Conservation (phyloP, 2,329 filamentous ascomycete genomes). For the Talaromyces marneffei region DNA sequence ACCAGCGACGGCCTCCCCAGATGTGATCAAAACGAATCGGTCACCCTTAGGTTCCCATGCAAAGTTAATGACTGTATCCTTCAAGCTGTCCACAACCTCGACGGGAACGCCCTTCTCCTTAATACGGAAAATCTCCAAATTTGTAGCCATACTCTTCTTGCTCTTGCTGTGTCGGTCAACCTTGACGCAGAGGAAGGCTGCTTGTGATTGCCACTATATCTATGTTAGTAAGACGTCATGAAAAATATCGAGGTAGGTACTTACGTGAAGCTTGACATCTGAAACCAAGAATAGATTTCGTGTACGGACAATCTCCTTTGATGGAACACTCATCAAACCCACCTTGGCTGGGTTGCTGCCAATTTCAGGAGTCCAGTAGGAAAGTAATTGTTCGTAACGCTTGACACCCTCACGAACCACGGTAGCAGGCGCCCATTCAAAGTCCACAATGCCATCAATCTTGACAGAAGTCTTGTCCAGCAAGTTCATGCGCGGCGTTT, state of each 20-base stretch:
- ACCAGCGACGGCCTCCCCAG: conserved; percentile 70
- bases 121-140: conserved; percentile 96
- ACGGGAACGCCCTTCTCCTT: conserved; percentile 97
- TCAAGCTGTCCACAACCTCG: conserved; percentile 94
- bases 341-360: conserved; percentile 98
- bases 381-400: conserved; percentile 90
- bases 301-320: conserved; percentile 87
- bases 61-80: conserved; percentile 99
- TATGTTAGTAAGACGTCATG: neutral
- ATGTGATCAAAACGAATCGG: conserved; percentile 94
- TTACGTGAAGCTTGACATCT: conserved; percentile 81
- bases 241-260: neutral
- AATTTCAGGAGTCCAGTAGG: conserved; percentile 98
- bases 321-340: conserved; percentile 89
- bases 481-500: conserved; percentile 81
- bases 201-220: conserved; percentile 80
- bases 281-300: conserved; percentile 97
- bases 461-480: conserved; percentile 90
- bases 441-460: conserved; percentile 93
- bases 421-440: conserved; percentile 90
- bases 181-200: conserved; percentile 92
- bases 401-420: conserved; percentile 79
- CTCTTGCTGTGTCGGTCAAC: conserved; percentile 98
- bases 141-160: conserved; percentile 95
- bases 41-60: conserved; percentile 98